These are phyloP conservation scores for Iberis amara DNA, from an alignment of 441 rosid species.

Conservation along the genomic window DNA sequence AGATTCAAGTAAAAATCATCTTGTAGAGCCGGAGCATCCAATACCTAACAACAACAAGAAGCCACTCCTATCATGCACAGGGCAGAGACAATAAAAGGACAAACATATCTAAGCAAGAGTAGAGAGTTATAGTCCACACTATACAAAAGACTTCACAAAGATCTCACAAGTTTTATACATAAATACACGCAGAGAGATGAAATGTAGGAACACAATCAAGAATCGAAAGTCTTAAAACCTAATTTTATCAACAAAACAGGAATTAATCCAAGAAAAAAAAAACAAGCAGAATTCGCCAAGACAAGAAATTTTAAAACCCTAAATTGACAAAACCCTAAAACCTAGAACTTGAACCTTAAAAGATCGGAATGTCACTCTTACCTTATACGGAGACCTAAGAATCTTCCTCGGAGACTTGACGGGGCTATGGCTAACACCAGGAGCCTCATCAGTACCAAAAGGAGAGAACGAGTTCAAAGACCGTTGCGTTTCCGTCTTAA, in stretches of 20 bases:
- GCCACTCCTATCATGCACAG: neutral
- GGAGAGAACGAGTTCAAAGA: constrained; percentile 63
- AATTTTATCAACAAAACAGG: too few species aligned
- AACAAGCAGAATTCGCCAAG: too few species aligned
- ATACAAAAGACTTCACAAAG: constrained; percentile 4
- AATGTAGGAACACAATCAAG: neutral
- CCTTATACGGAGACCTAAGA: constrained; percentile 86
- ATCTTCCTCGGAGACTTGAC: constrained; percentile 81
- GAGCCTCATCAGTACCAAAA: constrained; percentile 50
- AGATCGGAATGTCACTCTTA: too few species aligned
- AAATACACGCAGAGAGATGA: neutral
- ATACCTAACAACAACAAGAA: constrained; percentile 44
- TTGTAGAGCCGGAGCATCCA: constrained; percentile 79
- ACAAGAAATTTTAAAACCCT: too few species aligned
- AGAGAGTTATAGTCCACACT: neutral
- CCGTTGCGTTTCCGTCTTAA: constrained; percentile 68
- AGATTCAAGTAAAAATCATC: constrained; percentile 78
- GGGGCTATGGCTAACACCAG: constrained; percentile 54
- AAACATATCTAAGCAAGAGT: neutral
- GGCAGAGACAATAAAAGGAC: too few species aligned
- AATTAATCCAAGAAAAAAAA: too few species aligned
- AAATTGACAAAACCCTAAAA: too few species aligned
- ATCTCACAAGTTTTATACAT: constrained; percentile 6
- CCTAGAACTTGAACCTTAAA: too few species aligned
- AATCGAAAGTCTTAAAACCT: neutral